Evolutionary conservation across 169 alveolate species (phyloP).

Genomic region (Babesia bovis): DNA sequence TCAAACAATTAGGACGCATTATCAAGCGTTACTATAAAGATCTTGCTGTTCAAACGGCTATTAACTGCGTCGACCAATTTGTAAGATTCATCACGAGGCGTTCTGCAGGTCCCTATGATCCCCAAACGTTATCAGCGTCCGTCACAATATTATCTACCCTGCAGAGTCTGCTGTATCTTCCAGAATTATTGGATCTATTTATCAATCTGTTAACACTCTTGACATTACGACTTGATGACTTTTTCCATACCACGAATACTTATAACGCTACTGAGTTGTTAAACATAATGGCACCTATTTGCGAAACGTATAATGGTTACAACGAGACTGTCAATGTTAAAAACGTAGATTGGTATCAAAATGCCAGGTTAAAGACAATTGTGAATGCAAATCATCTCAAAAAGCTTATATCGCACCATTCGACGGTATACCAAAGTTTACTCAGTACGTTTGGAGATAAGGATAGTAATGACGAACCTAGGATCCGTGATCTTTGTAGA

Average conservation of each 20-base stretch:
- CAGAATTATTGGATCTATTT: background rate
- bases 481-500: slow-evolving; percentile 15
- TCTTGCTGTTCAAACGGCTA: background rate
- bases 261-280: slow-evolving; percentile 23
- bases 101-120: background rate
- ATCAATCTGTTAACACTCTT: background rate
- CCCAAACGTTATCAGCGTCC: slow-evolving; percentile 7
- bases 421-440: background rate
- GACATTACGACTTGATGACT: background rate
- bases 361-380: background rate
- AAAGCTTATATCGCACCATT: background rate
- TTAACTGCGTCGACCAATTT: background rate
- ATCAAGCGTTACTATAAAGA: background rate
- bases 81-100: background rate
- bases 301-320: background rate
- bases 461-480: background rate
- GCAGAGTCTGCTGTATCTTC: background rate
- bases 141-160: background rate
- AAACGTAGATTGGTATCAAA: background rate
- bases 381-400: background rate
- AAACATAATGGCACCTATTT: background rate
- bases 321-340: background rate
- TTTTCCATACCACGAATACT: background rate
- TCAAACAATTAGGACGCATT: background rate
- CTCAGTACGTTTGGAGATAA: background rate